A percentile compares a stretch with the other conserved stretches of the same genome.
phyloP scores from a whole-genome alignment of 2,329 filamentous ascomycete genomes.

The Claviceps sp. region DNA sequence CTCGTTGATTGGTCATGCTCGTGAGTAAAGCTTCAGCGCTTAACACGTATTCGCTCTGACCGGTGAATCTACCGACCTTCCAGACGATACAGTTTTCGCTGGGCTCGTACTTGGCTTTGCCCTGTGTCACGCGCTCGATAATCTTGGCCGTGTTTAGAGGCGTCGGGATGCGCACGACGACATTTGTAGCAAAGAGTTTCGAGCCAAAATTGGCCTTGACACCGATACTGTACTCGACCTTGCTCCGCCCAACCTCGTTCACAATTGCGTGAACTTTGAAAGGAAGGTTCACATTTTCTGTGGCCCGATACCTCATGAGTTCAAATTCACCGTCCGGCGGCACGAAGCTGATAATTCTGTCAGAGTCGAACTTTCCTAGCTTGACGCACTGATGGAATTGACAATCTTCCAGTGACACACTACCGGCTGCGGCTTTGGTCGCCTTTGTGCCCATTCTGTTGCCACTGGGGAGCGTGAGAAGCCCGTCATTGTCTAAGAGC shows the following conservation, averaged over 20 bases:
- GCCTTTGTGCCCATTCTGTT: constrained; percentile 74
- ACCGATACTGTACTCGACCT: constrained; percentile 96
- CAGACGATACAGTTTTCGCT: constrained; percentile 97
- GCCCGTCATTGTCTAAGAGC: constrained; percentile 66
- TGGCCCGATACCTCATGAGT: constrained; percentile 95
- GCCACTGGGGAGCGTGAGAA: constrained; percentile 54
- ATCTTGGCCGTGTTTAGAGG: constrained; percentile 93
- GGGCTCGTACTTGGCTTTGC: constrained; percentile 96
- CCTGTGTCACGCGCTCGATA: constrained; percentile 83
- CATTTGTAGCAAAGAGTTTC: constrained; percentile 95
- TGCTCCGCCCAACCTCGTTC: constrained; percentile 90
- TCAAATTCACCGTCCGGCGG: constrained; percentile 97
- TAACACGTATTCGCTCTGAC: constrained; percentile 92
- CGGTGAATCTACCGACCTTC: constrained; percentile 97
- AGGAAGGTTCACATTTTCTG: constrained; percentile 94
- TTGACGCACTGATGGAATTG: constrained; percentile 99
- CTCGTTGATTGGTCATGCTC: constrained; percentile 96
- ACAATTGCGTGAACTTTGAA: constrained; percentile 99
- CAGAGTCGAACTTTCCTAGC: constrained; percentile 89
- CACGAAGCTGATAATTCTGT: constrained; percentile 93
- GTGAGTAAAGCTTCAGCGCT: constrained; percentile 88
- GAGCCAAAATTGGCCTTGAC: constrained; percentile 93
- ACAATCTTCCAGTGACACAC: constrained; percentile 92
- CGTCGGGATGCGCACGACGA: constrained; percentile 85
- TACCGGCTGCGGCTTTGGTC: constrained; percentile 88